Evolutionary conservation across 2,329 filamentous ascomycete genomes (phyloP).

Genomic region (Colletotrichum caudatum): DNA sequence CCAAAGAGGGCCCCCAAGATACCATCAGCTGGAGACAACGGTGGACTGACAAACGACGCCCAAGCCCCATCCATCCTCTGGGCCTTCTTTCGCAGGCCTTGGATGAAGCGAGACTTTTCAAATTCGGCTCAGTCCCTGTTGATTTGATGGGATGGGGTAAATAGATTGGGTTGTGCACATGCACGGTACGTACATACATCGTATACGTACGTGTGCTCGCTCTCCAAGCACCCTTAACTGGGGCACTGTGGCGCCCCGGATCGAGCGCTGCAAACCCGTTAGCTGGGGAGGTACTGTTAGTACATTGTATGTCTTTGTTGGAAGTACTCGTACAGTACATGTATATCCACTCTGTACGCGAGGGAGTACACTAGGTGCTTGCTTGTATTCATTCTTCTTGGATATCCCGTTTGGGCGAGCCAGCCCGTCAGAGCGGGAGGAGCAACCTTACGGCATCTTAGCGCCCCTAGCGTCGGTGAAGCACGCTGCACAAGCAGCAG

Average conservation of each 20-base stretch:
- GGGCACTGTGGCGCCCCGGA: constrained; percentile 19
- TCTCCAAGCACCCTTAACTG: not conserved
- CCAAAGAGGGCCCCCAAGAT: constrained; percentile 4
- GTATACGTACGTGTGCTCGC: not conserved
- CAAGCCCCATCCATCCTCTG: constrained; percentile 21
- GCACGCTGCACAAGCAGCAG: constrained; percentile 29
- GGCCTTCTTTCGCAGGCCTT: not conserved
- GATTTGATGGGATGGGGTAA: not conserved
- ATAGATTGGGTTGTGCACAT: not conserved
- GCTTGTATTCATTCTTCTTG: not conserved
- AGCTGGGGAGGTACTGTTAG: not conserved
- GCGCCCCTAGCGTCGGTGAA: constrained; percentile 16
- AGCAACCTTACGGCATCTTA: constrained; percentile 27
- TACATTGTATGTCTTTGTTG: no score
- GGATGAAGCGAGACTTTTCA: not conserved
- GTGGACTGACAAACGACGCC: not conserved
- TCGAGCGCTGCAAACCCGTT: constrained; percentile 25
- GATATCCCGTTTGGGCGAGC: constrained; percentile 28
- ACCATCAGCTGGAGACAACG: no score
- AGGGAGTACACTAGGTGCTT: no score
- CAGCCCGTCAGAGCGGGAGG: constrained; percentile 38
- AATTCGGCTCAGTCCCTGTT: not conserved
- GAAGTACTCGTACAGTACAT: no score
- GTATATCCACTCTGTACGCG: no score
- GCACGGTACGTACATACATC: not conserved